Conservation (phyloP, 148 eudicot genomes). For the Heliamphora exappendiculata region DNA sequence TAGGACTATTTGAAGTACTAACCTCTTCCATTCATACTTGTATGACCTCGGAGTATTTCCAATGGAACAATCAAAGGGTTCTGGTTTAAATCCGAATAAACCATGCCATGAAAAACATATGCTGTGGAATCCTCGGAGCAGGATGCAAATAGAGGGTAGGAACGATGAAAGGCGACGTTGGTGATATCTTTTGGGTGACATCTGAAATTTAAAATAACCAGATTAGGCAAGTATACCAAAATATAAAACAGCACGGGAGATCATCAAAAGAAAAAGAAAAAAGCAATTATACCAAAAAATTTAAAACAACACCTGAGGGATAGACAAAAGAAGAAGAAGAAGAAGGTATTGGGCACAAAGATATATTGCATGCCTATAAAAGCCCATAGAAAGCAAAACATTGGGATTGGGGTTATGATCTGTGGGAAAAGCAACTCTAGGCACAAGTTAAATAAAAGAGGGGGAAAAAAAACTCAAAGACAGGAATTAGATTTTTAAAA, state of each 20-base stretch:
- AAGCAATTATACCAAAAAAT: background rate
- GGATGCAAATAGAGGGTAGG: conserved; percentile 87
- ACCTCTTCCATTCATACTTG: conserved; percentile 70
- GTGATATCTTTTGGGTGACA: conserved; percentile 75
- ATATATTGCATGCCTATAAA: background rate
- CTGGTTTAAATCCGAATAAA: conserved; percentile 86
- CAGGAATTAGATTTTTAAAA: no score
- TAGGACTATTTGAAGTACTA: conserved; percentile 15
- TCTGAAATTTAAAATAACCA: conserved; percentile 33
- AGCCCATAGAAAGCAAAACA: no score
- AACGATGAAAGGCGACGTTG: conserved; percentile 72
- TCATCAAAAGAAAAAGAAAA: background rate
- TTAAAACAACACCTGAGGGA: no score
- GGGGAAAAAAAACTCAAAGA: no score
- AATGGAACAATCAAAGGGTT: conserved; percentile 80
- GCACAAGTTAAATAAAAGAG: no score
- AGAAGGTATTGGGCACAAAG: background rate
- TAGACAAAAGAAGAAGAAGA: background rate
- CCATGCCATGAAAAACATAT: conserved; percentile 92
- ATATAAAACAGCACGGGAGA: background rate
- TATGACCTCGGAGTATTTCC: conserved; percentile 71
- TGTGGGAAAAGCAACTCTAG: no score
- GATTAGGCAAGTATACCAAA: conserved; percentile 8
- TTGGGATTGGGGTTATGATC: no score
- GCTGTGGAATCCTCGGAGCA: conserved; percentile 89